Evolutionary conservation across 2,329 filamentous ascomycete genomes (phyloP), one percentile per base, ranked within the genome.

Genomic region (Helminthosporium solani): DNA sequence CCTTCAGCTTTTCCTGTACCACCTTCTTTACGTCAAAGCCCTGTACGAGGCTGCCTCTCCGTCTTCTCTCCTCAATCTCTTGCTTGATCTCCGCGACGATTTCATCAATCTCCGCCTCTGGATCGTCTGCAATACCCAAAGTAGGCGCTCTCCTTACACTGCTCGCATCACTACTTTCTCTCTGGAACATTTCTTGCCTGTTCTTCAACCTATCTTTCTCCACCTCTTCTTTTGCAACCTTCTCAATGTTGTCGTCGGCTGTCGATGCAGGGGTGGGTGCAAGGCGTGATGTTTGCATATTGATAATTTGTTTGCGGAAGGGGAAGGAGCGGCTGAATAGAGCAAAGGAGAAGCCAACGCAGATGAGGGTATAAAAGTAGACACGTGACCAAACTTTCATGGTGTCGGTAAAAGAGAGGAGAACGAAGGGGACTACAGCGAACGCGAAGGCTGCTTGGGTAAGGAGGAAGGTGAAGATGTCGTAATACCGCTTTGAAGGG

Each of bases 371-470:
- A 71, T 95, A 99, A 74, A 90, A 97, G 73, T 96, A 94, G 28
- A 96, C 87, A 33, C 88, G 83, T 0, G 82, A 73, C 94, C 94
- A 99, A 47, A 88, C 85, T 2, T 78, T 74, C 33, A 95, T 70
- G 8, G 86, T 91, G 49, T 83, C 80, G 15, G 76, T 72, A 54
- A 96, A 83, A 18, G 78, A 78, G 19, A 99, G 85, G 31, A 96
- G 76, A 35, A 96, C 80, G 71, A 99, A 99, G 0, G 94, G 94
- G 0, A 86, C 80, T 1, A 85, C 88, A 42, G 83, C 82, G 70
- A 95, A 99, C 37, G 86, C 85, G 70, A 97, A 90, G 2, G 83
- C 82, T n/a, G 86, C 66, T 67, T 96, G 91, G 0, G 91, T 96
- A 11, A 82, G 77, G 20, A 95, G 42, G 71, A 82, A 88, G 47